Evolutionary conservation across 1,284 basidiomycete species (phyloP).

Genomic region (Tylopilus sp.): DNA sequence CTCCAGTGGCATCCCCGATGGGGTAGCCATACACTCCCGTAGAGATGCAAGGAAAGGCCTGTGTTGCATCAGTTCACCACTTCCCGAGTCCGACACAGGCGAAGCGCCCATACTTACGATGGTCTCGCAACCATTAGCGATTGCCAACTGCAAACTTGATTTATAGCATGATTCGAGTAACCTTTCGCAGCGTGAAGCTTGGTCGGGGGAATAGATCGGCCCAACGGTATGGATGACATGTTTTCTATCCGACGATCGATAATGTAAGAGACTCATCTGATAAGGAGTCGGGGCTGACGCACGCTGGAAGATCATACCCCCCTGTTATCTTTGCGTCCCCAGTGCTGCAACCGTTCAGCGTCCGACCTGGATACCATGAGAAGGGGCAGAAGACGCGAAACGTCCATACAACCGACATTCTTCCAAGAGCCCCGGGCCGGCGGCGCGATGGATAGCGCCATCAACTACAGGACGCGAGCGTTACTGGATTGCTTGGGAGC

Average conservation of each 20-base stretch:
- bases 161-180: slow-evolving; percentile 72
- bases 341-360: slow-evolving; percentile 71
- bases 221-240: slow-evolving; percentile 90
- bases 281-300: slow-evolving; percentile 24
- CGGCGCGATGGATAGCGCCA: slow-evolving; percentile 83
- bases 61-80: not conserved
- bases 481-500: not conserved
- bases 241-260: slow-evolving; percentile 39
- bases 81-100: not conserved
- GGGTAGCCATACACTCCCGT: slow-evolving; percentile 81
- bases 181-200: slow-evolving; percentile 44
- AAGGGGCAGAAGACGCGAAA: not conserved
- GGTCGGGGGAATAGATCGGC: slow-evolving; percentile 61
- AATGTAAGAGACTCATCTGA: not conserved
- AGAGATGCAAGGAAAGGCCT: slow-evolving; percentile 79
- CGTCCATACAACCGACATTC: slow-evolving; percentile 14
- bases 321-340: slow-evolving; percentile 82
- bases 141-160: slow-evolving; percentile 59
- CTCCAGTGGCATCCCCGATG: slow-evolving; percentile 61
- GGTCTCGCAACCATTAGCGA: slow-evolving; percentile 55
- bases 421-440: slow-evolving; percentile 58
- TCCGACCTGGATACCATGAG: slow-evolving; percentile 44
- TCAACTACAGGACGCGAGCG: slow-evolving; percentile 53
- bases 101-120: slow-evolving; percentile 44
- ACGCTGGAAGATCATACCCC: slow-evolving; percentile 70